Conservation (phyloP, 2,329 filamentous ascomycete genomes). For the Incumbomyces lentus region DNA sequence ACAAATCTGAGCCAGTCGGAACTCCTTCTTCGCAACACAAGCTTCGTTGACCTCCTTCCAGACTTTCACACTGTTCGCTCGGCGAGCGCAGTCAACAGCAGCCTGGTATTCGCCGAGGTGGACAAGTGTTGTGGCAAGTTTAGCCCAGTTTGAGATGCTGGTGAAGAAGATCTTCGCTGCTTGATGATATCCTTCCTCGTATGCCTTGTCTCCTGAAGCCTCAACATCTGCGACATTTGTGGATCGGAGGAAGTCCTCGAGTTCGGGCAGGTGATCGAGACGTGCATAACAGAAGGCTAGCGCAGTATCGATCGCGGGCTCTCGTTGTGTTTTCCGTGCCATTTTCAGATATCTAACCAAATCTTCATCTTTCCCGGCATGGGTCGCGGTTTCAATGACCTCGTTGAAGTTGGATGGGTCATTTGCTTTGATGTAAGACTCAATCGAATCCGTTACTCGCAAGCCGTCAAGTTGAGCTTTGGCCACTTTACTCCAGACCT, state of each 20-base stretch:
- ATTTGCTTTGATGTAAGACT: constrained; percentile 91
- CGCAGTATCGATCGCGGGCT: constrained; percentile 85
- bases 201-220: constrained; percentile 95
- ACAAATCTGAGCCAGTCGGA: constrained; percentile 96
- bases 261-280: constrained; percentile 78
- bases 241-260: constrained; percentile 88
- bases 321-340: constrained; percentile 92
- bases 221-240: constrained; percentile 95
- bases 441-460: constrained; percentile 81
- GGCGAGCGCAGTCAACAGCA: constrained; percentile 92
- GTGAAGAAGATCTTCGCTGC: constrained; percentile 98
- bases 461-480: constrained; percentile 97
- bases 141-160: constrained; percentile 99
- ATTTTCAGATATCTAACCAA: constrained; percentile 93
- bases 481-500: constrained; percentile 96
- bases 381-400: constrained; percentile 90
- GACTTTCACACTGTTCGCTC: constrained; percentile 98
- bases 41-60: constrained; percentile 98
- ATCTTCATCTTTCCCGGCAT: constrained; percentile 95
- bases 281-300: constrained; percentile 90
- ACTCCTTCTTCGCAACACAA: constrained; percentile 95
- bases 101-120: constrained; percentile 95
- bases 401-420: constrained; percentile 90
- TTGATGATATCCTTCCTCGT: constrained; percentile 85
- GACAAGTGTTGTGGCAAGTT: constrained; percentile 94